Percentiles rank a stretch among this genome's conserved stretches.
These are phyloP conservation scores for Phlyctochytrium bullatum DNA, from an alignment of 192 early-diverging fungal species.

Conservation along the genomic window DNA sequence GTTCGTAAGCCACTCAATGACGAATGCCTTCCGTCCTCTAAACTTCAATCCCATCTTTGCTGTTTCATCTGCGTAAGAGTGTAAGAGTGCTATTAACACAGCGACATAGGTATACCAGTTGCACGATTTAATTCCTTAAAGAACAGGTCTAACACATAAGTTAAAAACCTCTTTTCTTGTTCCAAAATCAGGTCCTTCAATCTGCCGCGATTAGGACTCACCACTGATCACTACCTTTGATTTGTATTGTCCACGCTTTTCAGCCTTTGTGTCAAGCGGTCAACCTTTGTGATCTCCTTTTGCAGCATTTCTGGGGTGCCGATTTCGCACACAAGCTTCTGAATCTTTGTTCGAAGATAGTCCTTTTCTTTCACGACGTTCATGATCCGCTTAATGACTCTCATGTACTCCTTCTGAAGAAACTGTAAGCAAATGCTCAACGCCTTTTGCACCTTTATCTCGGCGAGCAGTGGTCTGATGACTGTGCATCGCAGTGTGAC, in stretches of 20 bases:
- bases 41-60: constrained; percentile 26
- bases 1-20: constrained; percentile 23
- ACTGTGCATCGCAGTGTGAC: constrained; percentile 18
- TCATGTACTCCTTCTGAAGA: constrained; percentile 22
- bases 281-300: constrained; percentile 16
- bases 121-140: constrained; percentile 14
- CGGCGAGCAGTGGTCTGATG: constrained; percentile 12
- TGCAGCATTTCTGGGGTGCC: constrained; percentile 26
- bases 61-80: constrained; percentile 15
- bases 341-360: constrained; percentile 20
- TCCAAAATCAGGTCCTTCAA: constrained; percentile 13
- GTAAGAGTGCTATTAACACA: background rate
- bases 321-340: constrained; percentile 27
- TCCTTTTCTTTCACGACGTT: constrained; percentile 18
- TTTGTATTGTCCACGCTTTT: constrained; percentile 8
- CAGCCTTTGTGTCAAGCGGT: background rate
- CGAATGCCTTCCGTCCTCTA: constrained; percentile 22
- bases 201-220: background rate
- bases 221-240: background rate
- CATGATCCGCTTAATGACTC: constrained; percentile 7
- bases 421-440: background rate
- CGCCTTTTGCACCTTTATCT: constrained; percentile 4
- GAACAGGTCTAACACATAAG: constrained; percentile 19
- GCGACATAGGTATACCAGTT: constrained; percentile 1
- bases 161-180: constrained; percentile 14